Conservation (phyloP, 495 filamentous ascomycete genomes). For the Podospora comata region DNA sequence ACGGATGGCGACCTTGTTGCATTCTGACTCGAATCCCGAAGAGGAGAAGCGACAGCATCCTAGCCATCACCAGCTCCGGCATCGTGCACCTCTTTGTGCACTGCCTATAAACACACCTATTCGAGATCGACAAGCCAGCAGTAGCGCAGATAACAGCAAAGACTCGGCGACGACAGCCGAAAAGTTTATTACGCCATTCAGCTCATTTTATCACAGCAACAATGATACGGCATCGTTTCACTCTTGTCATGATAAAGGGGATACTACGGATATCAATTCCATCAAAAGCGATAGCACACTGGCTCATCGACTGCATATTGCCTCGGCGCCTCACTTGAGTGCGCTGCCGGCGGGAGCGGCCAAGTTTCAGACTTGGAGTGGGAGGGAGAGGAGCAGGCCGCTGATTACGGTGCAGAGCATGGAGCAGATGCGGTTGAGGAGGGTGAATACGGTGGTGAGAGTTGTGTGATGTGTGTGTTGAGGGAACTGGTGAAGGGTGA, state of each 20-base stretch:
- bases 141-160: constrained; percentile 6
- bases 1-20: constrained; percentile 22
- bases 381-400: constrained; percentile 11
- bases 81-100: not conserved
- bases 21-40: constrained; percentile 20
- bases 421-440: not conserved
- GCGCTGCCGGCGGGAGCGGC: not conserved
- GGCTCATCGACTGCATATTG: not conserved
- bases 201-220: constrained; percentile 20
- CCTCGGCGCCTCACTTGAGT: not conserved
- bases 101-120: not conserved
- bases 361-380: constrained; percentile 17
- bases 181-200: constrained; percentile 24
- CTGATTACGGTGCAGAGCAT: constrained; percentile 2
- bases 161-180: constrained; percentile 22
- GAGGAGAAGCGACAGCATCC: not conserved
- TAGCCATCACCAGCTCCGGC: not conserved
- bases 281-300: constrained; percentile 16
- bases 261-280: constrained; percentile 7
- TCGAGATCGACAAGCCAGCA: constrained; percentile 4
- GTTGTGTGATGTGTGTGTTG: not conserved
- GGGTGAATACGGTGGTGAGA: not conserved
- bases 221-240: constrained; percentile 24
- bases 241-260: constrained; percentile 21
- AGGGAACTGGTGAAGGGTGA: not conserved